Conservation (phyloP, 2,329 filamentous ascomycete genomes). For the Aspergillus sclerotialis region DNA sequence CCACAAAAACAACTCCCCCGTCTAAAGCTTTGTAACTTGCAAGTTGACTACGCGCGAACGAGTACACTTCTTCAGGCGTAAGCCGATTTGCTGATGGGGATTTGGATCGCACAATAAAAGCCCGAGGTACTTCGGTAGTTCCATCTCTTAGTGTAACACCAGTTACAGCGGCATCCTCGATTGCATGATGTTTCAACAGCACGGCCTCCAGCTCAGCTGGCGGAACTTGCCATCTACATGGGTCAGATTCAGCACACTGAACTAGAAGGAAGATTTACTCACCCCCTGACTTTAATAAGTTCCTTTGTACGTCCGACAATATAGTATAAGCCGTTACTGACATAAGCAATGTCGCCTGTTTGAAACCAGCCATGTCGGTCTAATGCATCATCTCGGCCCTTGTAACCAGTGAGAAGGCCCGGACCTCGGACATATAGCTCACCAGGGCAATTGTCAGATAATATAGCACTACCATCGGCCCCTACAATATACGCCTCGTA, state of each 20-base stretch:
- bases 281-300: constrained; percentile 42
- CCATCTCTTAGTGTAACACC: constrained; percentile 33
- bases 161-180: constrained; percentile 41
- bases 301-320: constrained; percentile 39
- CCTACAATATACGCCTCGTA: constrained; percentile 32
- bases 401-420: constrained; percentile 31
- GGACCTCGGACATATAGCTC: constrained; percentile 37
- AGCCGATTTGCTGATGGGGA: constrained; percentile 15
- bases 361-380: constrained; percentile 36
- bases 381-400: constrained; percentile 26
- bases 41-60: constrained; percentile 33
- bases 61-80: constrained; percentile 37
- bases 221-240: constrained; percentile 39
- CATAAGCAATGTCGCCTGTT: constrained; percentile 37
- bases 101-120: constrained; percentile 38
- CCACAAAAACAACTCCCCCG: constrained; percentile 42
- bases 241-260: constrained; percentile 1
- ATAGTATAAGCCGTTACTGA: constrained; percentile 30
- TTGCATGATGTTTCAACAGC: constrained; percentile 37
- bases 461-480: constrained; percentile 23
- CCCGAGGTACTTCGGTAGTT: constrained; percentile 35
- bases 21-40: constrained; percentile 44
- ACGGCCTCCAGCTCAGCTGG: constrained; percentile 43
- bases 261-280: constrained; percentile 9
- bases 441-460: constrained; percentile 24